phyloP scores from a whole-genome alignment of 257 asterid species.

The Handroanthus guayacan region DNA sequence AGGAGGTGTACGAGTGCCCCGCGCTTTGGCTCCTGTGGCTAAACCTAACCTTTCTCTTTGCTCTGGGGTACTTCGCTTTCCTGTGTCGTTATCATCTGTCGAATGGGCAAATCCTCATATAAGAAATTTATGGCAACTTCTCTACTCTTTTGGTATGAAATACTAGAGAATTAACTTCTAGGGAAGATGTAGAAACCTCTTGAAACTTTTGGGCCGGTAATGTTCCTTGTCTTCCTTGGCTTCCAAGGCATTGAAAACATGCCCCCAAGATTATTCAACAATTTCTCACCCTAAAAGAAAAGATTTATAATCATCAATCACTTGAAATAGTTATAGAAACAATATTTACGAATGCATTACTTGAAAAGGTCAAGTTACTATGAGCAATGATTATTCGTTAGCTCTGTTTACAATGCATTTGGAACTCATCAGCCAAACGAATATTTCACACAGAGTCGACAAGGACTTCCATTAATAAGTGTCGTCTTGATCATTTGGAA shows the following conservation, averaged over 20 bases:
- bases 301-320: not conserved
- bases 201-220: constrained; percentile 72
- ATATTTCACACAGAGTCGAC: too few species aligned
- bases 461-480: too few species aligned
- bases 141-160: not conserved
- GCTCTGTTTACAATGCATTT: too few species aligned
- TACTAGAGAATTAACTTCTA: not conserved
- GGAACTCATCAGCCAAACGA: too few species aligned
- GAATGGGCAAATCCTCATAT: constrained; percentile 24
- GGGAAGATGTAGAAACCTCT: constrained; percentile 53
- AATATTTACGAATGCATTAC: too few species aligned
- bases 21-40: constrained; percentile 46
- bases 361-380: not conserved
- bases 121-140: not conserved
- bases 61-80: constrained; percentile 55
- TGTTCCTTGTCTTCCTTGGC: constrained; percentile 73
- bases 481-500: too few species aligned
- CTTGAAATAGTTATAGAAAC: not conserved
- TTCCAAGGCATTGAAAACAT: constrained; percentile 98
- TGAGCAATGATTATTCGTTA: too few species aligned
- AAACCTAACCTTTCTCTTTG: constrained; percentile 83
- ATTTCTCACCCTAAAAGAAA: constrained; percentile 77
- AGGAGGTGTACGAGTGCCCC: constrained; percentile 62
- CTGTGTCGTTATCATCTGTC: constrained; percentile 61
- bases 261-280: constrained; percentile 90